Evolutionary conservation across 768 basidiomycete genomes (phyloP).

Genomic region (Lanmaoa pseudosensibilis): DNA sequence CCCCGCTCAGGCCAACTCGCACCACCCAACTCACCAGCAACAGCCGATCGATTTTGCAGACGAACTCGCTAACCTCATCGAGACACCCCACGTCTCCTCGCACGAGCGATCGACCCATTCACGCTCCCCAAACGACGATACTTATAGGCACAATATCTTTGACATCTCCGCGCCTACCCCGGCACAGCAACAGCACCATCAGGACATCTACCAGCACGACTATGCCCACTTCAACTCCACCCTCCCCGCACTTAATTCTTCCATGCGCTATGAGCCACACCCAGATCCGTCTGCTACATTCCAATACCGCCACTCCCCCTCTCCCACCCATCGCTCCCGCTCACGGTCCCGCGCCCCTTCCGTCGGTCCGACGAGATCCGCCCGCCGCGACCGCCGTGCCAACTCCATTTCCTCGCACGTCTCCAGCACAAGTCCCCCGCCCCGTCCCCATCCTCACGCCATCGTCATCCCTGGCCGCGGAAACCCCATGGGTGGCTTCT

Average conservation of each 20-base stretch:
- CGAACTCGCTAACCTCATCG: conserved; percentile 65
- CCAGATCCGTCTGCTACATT: conserved; percentile 31
- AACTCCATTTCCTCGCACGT: conserved; percentile 59
- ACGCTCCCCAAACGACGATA: conserved; percentile 40
- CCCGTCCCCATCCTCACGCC: conserved; percentile 54
- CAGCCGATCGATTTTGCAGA: conserved; percentile 58
- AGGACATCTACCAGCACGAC: conserved; percentile 32
- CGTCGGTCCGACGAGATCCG: conserved; percentile 54
- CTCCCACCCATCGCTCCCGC: conserved; percentile 44
- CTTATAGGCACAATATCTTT: conserved; percentile 58
- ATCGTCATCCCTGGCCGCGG: conserved; percentile 63
- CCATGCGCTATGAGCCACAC: conserved; percentile 51
- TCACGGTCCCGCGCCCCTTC: conserved; percentile 39
- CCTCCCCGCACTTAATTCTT: conserved; percentile 50
- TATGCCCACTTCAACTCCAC: conserved; percentile 50
- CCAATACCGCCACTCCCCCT: conserved; percentile 29
- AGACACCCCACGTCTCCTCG: conserved; percentile 31
- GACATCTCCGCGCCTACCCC: conserved; percentile 55
- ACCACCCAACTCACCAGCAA: conserved; percentile 12
- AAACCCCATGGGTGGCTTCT: conserved; percentile 33
- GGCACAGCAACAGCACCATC: conserved; percentile 34
- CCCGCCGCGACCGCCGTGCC: conserved; percentile 52
- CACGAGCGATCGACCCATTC: conserved; percentile 47
- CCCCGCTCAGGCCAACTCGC: conserved; percentile 26
- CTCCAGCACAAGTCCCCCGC: conserved; percentile 51